These are phyloP conservation scores for Aureoboletus auriporus DNA, from an alignment of 768 basidiomycete species.

Conservation along the genomic window DNA sequence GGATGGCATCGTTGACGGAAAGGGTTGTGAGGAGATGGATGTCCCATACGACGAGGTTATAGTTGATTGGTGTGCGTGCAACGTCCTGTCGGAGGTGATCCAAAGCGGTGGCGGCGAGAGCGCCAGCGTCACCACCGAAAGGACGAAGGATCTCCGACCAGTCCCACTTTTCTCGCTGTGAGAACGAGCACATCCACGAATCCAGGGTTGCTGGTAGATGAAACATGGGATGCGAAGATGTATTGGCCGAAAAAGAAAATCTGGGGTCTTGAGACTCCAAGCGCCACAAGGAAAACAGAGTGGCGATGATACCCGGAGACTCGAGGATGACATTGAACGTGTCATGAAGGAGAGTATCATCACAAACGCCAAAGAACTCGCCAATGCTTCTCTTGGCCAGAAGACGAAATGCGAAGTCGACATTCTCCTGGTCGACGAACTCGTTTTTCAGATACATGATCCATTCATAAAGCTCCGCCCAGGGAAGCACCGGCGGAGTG, in stretches of 20 bases:
- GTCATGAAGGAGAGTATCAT: slow-evolving; percentile 10
- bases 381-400: slow-evolving; percentile 15
- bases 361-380: slow-evolving; percentile 21
- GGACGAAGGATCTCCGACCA: slow-evolving; percentile 25
- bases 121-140: slow-evolving; percentile 15
- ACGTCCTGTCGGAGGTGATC: slow-evolving; percentile 23
- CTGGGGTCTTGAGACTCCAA: slow-evolving; percentile 18
- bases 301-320: slow-evolving; percentile 15
- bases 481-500: slow-evolving; percentile 10
- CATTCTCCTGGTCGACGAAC: slow-evolving; percentile 18
- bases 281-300: slow-evolving; percentile 26
- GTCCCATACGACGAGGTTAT: slow-evolving; percentile 28
- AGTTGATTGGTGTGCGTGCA: slow-evolving; percentile 18
- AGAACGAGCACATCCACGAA: slow-evolving; percentile 26
- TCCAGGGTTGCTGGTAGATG: slow-evolving; percentile 18
- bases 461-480: slow-evolving; percentile 20
- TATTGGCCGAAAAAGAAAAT: slow-evolving; percentile 12
- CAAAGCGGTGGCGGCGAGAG: slow-evolving; percentile 21
- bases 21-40: slow-evolving; percentile 25
- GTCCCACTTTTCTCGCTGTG: slow-evolving; percentile 21
- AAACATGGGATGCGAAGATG: slow-evolving; percentile 1
- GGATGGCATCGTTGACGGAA: slow-evolving; percentile 23
- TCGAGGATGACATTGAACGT: slow-evolving; percentile 15
- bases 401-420: slow-evolving; percentile 20
- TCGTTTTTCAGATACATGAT: slow-evolving; percentile 22